phyloP scores from a whole-genome alignment of 768 basidiomycete species.

The Cystofilobasidium capitatum region DNA sequence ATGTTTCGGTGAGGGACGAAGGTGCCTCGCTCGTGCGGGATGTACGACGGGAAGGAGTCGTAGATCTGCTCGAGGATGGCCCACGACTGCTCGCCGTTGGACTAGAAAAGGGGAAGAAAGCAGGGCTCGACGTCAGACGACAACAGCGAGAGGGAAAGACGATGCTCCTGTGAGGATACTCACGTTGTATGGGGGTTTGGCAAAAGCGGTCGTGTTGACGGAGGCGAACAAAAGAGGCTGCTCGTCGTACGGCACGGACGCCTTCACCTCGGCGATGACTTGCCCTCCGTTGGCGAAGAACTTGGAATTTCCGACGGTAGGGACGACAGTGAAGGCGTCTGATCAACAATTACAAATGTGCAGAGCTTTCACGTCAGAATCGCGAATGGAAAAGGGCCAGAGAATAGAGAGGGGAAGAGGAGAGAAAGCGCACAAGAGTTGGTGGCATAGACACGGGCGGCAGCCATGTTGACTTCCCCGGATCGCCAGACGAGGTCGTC shows the following conservation, averaged over 20 bases:
- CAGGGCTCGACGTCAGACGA: no score
- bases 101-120: neutral
- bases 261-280: neutral
- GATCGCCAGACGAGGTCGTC: neutral
- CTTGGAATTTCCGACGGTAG: neutral
- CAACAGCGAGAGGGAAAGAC: no score
- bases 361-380: no score
- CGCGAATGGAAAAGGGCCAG: no score
- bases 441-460: neutral
- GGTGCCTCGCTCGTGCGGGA: neutral
- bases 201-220: slow-evolving; percentile 2
- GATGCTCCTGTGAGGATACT: neutral
- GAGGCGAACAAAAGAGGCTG: neutral
- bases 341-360: no score
- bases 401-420: no score
- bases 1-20: neutral
- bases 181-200: slow-evolving; percentile 1
- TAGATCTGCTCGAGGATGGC: neutral
- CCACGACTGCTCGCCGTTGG: slow-evolving; percentile 8
- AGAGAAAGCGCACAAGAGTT: no score
- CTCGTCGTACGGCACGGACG: neutral
- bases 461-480: neutral
- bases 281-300: neutral
- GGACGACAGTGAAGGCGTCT: neutral
- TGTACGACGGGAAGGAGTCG: neutral